phyloP scores from a whole-genome alignment of 768 basidiomycete genomes.

The Mycena capillaripes region DNA sequence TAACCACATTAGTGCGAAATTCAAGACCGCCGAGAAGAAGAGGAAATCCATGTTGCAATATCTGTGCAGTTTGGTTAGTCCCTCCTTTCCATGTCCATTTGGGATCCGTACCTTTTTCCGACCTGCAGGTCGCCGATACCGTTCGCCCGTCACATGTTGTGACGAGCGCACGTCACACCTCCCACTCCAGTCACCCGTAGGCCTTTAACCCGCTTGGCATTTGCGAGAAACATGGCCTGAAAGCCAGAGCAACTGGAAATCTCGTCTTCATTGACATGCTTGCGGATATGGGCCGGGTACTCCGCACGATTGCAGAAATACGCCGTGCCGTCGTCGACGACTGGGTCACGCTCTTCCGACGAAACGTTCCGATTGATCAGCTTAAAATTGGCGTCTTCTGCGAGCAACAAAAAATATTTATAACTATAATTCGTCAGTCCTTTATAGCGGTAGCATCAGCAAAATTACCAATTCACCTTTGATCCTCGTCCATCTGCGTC shows the following conservation, averaged over 20 bases:
- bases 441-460: no score
- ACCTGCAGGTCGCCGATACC: slow-evolving; percentile 39
- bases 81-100: no score
- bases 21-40: neutral
- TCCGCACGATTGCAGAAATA: neutral
- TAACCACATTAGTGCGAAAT: neutral
- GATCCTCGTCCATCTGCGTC: neutral
- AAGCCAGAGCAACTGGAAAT: slow-evolving; percentile 16
- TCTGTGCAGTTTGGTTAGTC: neutral
- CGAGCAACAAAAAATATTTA: neutral
- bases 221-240: slow-evolving; percentile 22
- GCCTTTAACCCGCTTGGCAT: slow-evolving; percentile 13
- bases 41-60: neutral
- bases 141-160: slow-evolving; percentile 13
- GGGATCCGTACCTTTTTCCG: neutral
- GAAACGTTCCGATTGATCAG: neutral
- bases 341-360: neutral
- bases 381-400: neutral
- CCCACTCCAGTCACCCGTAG: slow-evolving; percentile 25
- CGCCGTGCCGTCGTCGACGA: neutral
- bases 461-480: neutral
- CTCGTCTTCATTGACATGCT: neutral
- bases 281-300: neutral
- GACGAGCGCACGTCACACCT: slow-evolving; percentile 9
- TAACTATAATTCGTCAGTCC: no score